Conservation (phyloP, 305 asterid genomes). For the Solanum hybrid region DNA sequence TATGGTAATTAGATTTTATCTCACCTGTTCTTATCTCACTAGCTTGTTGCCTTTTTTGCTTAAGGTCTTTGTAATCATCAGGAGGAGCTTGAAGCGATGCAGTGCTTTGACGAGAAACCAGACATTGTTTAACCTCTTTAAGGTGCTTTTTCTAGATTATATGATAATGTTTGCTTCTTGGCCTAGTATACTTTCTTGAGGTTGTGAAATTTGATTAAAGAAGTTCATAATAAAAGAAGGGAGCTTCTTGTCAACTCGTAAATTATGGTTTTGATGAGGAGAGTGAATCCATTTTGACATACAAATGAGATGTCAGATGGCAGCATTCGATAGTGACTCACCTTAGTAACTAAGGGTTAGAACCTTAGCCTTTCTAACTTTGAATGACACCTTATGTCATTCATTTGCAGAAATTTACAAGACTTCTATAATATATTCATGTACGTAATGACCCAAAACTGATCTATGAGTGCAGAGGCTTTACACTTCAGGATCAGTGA, state of each 20-base stretch:
- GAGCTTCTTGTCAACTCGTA: background rate
- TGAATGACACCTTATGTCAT: background rate
- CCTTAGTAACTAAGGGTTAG: background rate
- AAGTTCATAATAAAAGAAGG: background rate
- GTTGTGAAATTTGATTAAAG: background rate
- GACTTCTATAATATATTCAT: background rate
- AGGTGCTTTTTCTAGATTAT: conserved; percentile 38
- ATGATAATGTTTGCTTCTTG: background rate
- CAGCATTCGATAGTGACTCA: background rate
- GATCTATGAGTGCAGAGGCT: background rate
- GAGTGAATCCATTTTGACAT: background rate
- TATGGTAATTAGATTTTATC: background rate
- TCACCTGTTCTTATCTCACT: conserved; percentile 10
- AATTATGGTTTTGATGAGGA: background rate
- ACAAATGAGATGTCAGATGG: background rate
- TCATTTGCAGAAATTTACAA: background rate
- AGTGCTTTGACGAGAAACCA: conserved; percentile 84
- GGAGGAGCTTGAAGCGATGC: conserved; percentile 95
- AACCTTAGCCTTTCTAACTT: background rate
- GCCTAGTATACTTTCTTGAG: background rate
- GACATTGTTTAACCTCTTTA: conserved; percentile 82
- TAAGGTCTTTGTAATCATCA: conserved; percentile 74
- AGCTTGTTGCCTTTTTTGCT: background rate
- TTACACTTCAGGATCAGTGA: background rate
- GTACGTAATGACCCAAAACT: background rate